Conservation (phyloP, 768 basidiomycete genomes). For the Mycena polygramma region DNA sequence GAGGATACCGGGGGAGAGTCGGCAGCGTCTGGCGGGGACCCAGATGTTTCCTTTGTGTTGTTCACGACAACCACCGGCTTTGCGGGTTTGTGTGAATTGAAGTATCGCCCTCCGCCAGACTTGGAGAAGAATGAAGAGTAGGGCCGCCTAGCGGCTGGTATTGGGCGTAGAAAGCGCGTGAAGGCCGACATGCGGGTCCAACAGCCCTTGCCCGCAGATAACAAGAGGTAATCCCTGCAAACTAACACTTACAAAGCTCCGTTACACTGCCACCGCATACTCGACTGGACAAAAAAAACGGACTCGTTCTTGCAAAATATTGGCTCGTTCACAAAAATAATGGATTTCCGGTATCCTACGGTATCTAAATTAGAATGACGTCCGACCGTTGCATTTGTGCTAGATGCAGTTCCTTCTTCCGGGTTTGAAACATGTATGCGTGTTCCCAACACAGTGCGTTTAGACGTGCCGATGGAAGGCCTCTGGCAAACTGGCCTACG, state of each 20-base stretch:
- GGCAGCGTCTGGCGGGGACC: constrained; percentile 38
- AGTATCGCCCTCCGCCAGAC: constrained; percentile 79
- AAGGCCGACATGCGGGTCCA: constrained; percentile 61
- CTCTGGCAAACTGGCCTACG: too few relatives aligned
- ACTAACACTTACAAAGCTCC: constrained; percentile 16
- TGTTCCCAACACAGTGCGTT: too few relatives aligned
- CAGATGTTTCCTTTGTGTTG: constrained; percentile 45
- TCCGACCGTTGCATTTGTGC: too few relatives aligned
- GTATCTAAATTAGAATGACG: too few relatives aligned
- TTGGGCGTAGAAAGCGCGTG: constrained; percentile 61
- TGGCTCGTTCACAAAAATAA: too few relatives aligned
- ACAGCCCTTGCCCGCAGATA: background rate
- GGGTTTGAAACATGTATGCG: too few relatives aligned
- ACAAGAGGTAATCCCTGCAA: background rate
- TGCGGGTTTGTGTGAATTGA: constrained; percentile 79
- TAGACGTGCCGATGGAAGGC: too few relatives aligned
- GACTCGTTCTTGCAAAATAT: too few relatives aligned
- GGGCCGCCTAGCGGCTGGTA: constrained; percentile 64
- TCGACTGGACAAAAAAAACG: too few relatives aligned
- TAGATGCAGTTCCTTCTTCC: too few relatives aligned
- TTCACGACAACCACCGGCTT: constrained; percentile 58
- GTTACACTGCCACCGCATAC: background rate
- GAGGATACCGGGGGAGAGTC: constrained; percentile 24
- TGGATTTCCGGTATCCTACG: too few relatives aligned
- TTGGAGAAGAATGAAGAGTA: constrained; percentile 89